Evolutionary conservation across 2,329 filamentous ascomycete species (phyloP).

Genomic region (Apiospora hydei): DNA sequence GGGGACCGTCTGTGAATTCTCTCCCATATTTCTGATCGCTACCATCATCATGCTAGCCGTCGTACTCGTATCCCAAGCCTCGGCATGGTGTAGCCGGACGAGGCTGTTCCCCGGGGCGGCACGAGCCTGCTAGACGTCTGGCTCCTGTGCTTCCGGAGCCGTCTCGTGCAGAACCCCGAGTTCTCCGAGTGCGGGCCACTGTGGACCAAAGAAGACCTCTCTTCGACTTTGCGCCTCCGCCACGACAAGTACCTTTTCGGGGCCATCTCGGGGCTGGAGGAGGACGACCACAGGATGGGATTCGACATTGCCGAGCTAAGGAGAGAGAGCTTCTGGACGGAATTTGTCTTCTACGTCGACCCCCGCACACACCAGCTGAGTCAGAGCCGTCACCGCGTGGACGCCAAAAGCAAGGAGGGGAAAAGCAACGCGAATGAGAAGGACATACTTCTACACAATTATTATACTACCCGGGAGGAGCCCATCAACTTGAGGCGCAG

Average conservation of each 20-base stretch:
- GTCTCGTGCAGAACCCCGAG: neutral
- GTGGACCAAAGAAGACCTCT: neutral
- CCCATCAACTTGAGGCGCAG: too few species aligned
- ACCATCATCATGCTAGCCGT: neutral
- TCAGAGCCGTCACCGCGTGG: neutral
- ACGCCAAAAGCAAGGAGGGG: neutral
- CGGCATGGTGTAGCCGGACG: neutral
- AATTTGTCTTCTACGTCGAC: neutral
- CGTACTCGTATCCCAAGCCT: neutral
- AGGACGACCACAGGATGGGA: neutral
- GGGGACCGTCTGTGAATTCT: neutral
- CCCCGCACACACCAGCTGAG: neutral
- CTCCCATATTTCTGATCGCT: neutral
- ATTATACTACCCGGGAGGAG: too few species aligned
- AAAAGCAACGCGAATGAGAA: neutral
- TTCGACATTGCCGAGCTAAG: neutral
- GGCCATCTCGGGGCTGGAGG: neutral
- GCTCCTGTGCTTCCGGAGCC: neutral
- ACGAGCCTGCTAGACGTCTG: neutral
- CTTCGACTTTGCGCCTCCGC: neutral
- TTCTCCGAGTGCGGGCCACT: neutral
- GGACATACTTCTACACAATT: too few species aligned
- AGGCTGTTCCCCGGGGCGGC: neutral
- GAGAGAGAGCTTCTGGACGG: neutral
- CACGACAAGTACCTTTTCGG: neutral